A percentile compares a stretch with the other conserved stretches of the same genome.
phyloP scores from a whole-genome alignment of 768 basidiomycete species.

The Tubosaeta sp. region DNA sequence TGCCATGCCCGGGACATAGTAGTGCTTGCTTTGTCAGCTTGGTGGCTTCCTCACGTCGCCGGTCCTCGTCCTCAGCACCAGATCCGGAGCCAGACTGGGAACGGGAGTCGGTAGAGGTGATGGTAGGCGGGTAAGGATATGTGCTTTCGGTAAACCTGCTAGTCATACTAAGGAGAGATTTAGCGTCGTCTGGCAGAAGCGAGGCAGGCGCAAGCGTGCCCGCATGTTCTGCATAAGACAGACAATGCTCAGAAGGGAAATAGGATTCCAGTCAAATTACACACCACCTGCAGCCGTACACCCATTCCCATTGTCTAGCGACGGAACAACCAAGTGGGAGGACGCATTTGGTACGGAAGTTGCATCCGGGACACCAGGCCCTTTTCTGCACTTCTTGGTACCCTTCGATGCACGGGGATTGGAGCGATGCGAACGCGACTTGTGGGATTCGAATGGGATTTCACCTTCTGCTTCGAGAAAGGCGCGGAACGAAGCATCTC shows the following conservation, averaged over 20 bases:
- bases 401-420: conserved; percentile 4
- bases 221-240: conserved; percentile 12
- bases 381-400: conserved; percentile 4
- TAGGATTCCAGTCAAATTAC: conserved; percentile 7
- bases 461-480: conserved; percentile 95
- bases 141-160: conserved; percentile 27
- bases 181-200: conserved; percentile 20
- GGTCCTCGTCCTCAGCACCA: conserved; percentile 20
- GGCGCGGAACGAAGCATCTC: conserved; percentile 84
- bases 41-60: conserved; percentile 21
- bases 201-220: conserved; percentile 14
- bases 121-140: conserved; percentile 22
- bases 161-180: conserved; percentile 27
- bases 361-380: neutral
- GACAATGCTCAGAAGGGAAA: conserved; percentile 12
- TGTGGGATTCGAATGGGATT: conserved; percentile 37
- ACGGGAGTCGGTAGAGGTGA: conserved; percentile 14
- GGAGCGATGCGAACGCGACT: conserved; percentile 12
- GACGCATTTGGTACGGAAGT: conserved; percentile 1
- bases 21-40: conserved; percentile 17
- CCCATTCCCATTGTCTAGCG: conserved; percentile 4
- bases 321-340: conserved; percentile 2
- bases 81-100: conserved; percentile 19
- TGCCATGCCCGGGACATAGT: conserved; percentile 20
- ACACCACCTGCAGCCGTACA: conserved; percentile 18